A percentile compares a stretch with the other conserved stretches of the same genome.
phyloP scores from a whole-genome alignment of 768 basidiomycete species.

The Boletus reticuloceps region DNA sequence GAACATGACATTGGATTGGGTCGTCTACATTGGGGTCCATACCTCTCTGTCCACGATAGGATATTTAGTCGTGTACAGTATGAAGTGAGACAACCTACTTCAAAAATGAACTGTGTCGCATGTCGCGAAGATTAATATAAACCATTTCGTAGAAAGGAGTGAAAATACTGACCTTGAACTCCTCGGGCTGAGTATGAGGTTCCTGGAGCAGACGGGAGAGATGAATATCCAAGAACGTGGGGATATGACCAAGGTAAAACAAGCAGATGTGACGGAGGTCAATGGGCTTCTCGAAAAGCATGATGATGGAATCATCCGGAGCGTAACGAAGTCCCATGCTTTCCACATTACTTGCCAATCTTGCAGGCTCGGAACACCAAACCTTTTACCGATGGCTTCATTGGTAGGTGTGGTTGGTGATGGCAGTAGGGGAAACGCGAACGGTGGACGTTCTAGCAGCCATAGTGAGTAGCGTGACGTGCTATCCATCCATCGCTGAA shows the following conservation, averaged over 20 bases:
- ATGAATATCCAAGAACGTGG: slow-evolving; percentile 90
- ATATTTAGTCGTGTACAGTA: slow-evolving; percentile 2
- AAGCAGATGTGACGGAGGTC: slow-evolving; percentile 92
- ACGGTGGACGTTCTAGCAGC: slow-evolving; percentile 85
- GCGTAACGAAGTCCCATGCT: slow-evolving; percentile 83
- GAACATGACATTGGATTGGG: slow-evolving; percentile 79
- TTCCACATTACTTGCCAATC: slow-evolving; percentile 89
- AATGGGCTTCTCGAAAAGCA: slow-evolving; percentile 90
- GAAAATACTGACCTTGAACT: slow-evolving; percentile 57
- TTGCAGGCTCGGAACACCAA: slow-evolving; percentile 64
- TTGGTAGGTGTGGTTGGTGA: slow-evolving; percentile 32
- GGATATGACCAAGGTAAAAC: slow-evolving; percentile 96
- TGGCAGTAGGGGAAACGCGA: slow-evolving; percentile 66
- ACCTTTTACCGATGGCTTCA: slow-evolving; percentile 32
- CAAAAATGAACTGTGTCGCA: slow-evolving; percentile 66
- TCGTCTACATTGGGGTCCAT: slow-evolving; percentile 96
- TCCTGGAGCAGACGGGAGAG: slow-evolving; percentile 72
- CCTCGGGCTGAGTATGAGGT: slow-evolving; percentile 78
- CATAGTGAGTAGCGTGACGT: slow-evolving; percentile 76
- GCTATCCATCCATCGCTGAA: slow-evolving; percentile 83
- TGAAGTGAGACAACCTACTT: slow-evolving; percentile 41
- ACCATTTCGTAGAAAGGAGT: not conserved
- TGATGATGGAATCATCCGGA: slow-evolving; percentile 80
- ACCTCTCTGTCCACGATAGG: slow-evolving; percentile 59
- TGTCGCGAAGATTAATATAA: not conserved